Percentiles rank a stretch among this genome's conserved stretches.
These are phyloP conservation scores for Pythium rhizo-oryzae DNA, from an alignment of 352 stramenopile genomes.

Conservation along the genomic window DNA sequence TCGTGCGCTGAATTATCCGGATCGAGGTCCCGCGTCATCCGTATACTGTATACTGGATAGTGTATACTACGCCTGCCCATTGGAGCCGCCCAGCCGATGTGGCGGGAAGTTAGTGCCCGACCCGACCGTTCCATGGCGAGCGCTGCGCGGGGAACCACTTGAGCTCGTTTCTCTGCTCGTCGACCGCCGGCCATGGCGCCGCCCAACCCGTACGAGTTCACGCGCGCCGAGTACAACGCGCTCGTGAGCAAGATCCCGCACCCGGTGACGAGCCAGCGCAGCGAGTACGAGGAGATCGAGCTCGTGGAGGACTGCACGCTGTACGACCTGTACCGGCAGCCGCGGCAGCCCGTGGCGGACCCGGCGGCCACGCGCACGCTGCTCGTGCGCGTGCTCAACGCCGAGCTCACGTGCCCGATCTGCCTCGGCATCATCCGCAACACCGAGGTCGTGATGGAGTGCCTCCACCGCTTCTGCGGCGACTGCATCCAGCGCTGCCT, in stretches of 20 bases:
- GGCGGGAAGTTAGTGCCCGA: not conserved
- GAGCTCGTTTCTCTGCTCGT: not conserved
- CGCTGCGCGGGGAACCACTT: not conserved
- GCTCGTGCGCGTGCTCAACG: constrained; percentile 68
- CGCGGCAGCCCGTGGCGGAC: constrained; percentile 63
- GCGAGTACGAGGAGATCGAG: constrained; percentile 87
- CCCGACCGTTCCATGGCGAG: not conserved
- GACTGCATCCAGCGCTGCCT: constrained; percentile 91
- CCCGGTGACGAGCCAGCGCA: constrained; percentile 57
- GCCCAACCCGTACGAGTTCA: constrained; percentile 73
- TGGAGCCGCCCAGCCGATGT: not conserved
- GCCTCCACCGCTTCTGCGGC: constrained; percentile 91
- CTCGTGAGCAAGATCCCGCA: constrained; percentile 48
- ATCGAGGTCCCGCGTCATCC: not conserved
- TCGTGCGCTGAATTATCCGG: not conserved
- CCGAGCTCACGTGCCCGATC: constrained; percentile 88
- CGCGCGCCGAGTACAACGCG: constrained; percentile 67
- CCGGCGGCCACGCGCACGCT: constrained; percentile 59
- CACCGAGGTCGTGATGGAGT: constrained; percentile 91
- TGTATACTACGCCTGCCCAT: not conserved
- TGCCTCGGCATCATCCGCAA: constrained; percentile 86
- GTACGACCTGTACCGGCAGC: constrained; percentile 89
- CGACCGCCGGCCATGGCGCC: constrained; percentile 9
- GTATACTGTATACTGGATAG: not conserved
- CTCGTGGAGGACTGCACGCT: constrained; percentile 89